phyloP scores from a whole-genome alignment of 176 grass and related monocot species.

The Bromus sterilis region DNA sequence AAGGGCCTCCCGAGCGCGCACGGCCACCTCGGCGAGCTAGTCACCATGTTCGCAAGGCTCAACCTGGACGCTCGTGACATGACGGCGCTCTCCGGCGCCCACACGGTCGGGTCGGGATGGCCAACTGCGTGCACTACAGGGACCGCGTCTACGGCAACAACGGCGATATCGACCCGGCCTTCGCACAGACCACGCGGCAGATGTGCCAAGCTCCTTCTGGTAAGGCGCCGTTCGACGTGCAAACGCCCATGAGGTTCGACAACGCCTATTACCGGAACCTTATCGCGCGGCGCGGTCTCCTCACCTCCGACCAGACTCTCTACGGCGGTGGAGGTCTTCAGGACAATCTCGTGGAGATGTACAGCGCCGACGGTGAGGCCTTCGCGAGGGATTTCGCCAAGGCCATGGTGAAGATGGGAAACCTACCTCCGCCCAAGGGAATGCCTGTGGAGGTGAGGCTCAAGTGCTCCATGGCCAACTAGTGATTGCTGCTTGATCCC shows the following conservation, averaged over 20 bases:
- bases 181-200: neutral
- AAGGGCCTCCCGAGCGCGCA: constrained; percentile 26
- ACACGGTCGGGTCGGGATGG: constrained; percentile 38
- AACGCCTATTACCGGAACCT: constrained; percentile 54
- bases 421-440: constrained; percentile 21
- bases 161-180: neutral
- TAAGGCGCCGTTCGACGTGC: constrained; percentile 20
- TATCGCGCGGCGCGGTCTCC: constrained; percentile 22
- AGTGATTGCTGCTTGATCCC: neutral
- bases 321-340: constrained; percentile 20
- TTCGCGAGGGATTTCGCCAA: constrained; percentile 40
- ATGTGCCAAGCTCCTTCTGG: neutral
- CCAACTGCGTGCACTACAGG: neutral
- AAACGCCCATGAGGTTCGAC: constrained; percentile 27
- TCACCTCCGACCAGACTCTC: constrained; percentile 56
- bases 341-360: constrained; percentile 29
- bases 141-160: neutral
- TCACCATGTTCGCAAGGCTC: constrained; percentile 15
- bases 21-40: constrained; percentile 5
- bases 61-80: constrained; percentile 42
- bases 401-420: constrained; percentile 60
- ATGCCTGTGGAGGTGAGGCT: constrained; percentile 47
- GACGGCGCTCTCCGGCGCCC: constrained; percentile 45
- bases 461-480: constrained; percentile 35
- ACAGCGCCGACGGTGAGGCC: neutral